Base-by-base conservation (phyloP, 805 yeast genomes). In the Starmerella asiatica region DNA sequence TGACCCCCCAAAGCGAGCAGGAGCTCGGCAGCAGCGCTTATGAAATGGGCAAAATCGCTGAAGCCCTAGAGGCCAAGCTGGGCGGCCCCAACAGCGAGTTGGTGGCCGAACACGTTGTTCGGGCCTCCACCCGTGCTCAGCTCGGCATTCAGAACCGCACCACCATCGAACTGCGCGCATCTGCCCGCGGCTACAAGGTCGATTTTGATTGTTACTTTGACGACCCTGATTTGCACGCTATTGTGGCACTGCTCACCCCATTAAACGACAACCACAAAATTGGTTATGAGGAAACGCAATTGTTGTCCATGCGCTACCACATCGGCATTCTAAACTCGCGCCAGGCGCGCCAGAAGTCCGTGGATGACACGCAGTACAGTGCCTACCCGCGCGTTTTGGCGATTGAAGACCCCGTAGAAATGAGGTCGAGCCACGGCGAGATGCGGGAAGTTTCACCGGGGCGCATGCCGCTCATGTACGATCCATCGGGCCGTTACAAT, bases 151-250 rank as follows among this genome's bases (percentile, higher is more conserved):
- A 38, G 21, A 34, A 21, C 21, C 43, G 45, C 23, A 21, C 32
- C 32, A 28, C 42, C 11, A 34, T 37, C 17, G 46, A 46, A 15
- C 34, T 45, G 20, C 32, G 21, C n/a, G 38, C 43, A 21, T 29
- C 36, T 12, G 42, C 36, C 24, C 21, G 29, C 30, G 3, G 27
- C 9, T 43, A 36, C 32, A 40, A 37, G 17, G 52, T 39, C 15
- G 46, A 45, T 33, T 20, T 48, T n/a, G 52, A 48, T 38, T 43
- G 42, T 33, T 48, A 43, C 34, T 39, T 41, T 24, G 47, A 48
- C 17, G 46, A 44, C 32, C 48, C 48, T 8, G 48, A 44, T 21
- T 24, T 47, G 32, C 44, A 33, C 16, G 43, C 48, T 15, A 38
- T 45, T 9, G 34, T 48, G 9, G 48, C 46, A 27, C 35, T 48